Evolutionary conservation across 2,329 filamentous ascomycete species (phyloP).

Genomic region (Stromatinia cepivora): DNA sequence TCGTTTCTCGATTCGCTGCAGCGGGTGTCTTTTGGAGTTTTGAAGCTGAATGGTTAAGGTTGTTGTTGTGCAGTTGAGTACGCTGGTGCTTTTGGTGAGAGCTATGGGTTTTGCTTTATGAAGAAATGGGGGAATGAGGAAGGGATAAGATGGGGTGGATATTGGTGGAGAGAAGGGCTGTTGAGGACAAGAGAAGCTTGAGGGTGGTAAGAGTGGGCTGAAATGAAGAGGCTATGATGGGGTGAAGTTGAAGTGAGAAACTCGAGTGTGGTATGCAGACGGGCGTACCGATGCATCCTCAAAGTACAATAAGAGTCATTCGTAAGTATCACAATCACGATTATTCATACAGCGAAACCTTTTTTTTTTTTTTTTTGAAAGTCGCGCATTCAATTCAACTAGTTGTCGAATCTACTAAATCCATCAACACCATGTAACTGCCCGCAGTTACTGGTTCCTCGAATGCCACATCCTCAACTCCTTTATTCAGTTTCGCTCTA

Average conservation of each 20-base stretch:
- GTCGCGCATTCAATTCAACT: not conserved
- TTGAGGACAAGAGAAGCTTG: not conserved
- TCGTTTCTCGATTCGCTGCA: not conserved
- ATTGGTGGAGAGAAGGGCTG: not conserved
- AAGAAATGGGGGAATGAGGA: accelerated
- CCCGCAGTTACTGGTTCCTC: not conserved
- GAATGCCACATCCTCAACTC: not conserved
- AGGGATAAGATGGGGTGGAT: accelerated
- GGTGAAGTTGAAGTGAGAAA: not conserved
- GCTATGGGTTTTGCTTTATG: not conserved
- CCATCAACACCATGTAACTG: not conserved
- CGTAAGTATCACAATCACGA: not conserved
- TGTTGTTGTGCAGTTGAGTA: not conserved
- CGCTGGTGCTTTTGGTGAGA: not conserved
- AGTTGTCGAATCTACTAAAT: not conserved
- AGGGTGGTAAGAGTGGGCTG: no score
- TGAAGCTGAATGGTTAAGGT: not conserved
- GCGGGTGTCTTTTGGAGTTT: not conserved
- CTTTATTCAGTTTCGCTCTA: not conserved
- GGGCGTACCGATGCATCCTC: no score
- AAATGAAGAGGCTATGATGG: no score
- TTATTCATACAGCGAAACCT: not conserved
- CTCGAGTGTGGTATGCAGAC: not conserved
- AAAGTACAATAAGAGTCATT: not conserved
- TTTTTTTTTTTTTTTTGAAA: not conserved